phyloP scores from a whole-genome alignment of 2,329 filamentous ascomycete genomes.

The Colletotrichum salicis region DNA sequence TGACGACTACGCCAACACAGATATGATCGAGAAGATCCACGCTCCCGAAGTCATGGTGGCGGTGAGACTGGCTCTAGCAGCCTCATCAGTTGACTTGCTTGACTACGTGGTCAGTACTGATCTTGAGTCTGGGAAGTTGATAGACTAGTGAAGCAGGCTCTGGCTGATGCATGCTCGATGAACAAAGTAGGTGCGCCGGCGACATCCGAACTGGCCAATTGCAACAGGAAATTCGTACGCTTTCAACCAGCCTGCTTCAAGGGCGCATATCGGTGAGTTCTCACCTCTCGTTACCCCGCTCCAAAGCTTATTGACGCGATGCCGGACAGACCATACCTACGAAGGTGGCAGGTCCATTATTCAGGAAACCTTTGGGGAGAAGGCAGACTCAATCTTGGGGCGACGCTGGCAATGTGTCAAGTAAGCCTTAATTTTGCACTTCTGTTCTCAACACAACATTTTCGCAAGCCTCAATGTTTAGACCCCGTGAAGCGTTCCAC shows the following conservation, averaged over 20 bases:
- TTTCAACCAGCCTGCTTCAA: slow-evolving; percentile 18
- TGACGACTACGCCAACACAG: slow-evolving; percentile 3
- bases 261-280: slow-evolving; percentile 21
- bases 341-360: slow-evolving; percentile 17
- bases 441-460: background rate
- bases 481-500: background rate
- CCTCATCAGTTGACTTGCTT: background rate
- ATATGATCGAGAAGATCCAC: slow-evolving; percentile 12
- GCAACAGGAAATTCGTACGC: slow-evolving; percentile 9
- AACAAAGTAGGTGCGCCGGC: slow-evolving; percentile 13
- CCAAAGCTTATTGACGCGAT: background rate
- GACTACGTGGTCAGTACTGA: slow-evolving; percentile 16
- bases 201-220: slow-evolving; percentile 21
- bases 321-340: slow-evolving; percentile 14
- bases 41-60: slow-evolving; percentile 3
- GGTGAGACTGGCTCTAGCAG: slow-evolving; percentile 9
- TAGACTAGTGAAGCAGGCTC: background rate
- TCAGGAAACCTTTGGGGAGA: background rate
- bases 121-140: background rate
- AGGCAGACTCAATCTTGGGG: slow-evolving; percentile 10
- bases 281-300: background rate
- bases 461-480: background rate
- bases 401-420: slow-evolving; percentile 20
- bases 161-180: background rate
- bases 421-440: slow-evolving; percentile 14